Evolutionary conservation across 169 alveolate species (phyloP), one percentile per base, ranked within the genome.

Genomic region (Cryptosporidium muris): DNA sequence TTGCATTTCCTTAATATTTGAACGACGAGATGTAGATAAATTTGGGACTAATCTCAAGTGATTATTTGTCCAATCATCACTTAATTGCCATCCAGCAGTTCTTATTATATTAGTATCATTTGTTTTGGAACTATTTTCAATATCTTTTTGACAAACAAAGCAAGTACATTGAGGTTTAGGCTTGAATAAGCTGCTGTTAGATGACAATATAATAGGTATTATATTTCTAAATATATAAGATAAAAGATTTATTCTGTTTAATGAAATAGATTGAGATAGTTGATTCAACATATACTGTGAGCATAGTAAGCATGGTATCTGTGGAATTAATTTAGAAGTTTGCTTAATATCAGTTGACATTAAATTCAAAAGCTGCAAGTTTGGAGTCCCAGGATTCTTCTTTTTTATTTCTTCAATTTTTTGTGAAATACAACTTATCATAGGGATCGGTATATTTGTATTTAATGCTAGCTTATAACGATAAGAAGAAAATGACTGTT

Each of bases 211-310:
- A 34, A 43, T 58, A 8, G 85, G 60, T 43, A 68, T 54, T 25
- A 74, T 58, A 48, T 74, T 74, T 74, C 85, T 74, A 16, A 74
- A 74, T 12, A 74, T 74, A 37, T 58, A 74, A 9, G 85, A 68
- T 36, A 74, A 64, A 51, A 74, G 40, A 40, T 74, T 74, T 4
- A 74, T 48, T 43, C 48, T 64, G 25, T 60, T 60, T 11, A 34
- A 25, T 6, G 85, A 40, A n/a, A 16, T 47, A 3, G 85, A 45
- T 12, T 36, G 48, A 48, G 9, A 74, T n/a, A 74, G 68, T n/a
- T 74, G 85, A 49, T 58, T 74, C 11, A 74, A n/a, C 43, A 74
- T 16, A 14, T 58, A 74, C 34, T 74, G 74, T 34, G 40, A 60
- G 38, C 36, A 43, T 2, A 49, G 6, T 2, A 64, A 2, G 38